These are phyloP conservation scores for Diplodia corticola DNA, from an alignment of 2,329 filamentous ascomycete genomes.

Conservation along the genomic window DNA sequence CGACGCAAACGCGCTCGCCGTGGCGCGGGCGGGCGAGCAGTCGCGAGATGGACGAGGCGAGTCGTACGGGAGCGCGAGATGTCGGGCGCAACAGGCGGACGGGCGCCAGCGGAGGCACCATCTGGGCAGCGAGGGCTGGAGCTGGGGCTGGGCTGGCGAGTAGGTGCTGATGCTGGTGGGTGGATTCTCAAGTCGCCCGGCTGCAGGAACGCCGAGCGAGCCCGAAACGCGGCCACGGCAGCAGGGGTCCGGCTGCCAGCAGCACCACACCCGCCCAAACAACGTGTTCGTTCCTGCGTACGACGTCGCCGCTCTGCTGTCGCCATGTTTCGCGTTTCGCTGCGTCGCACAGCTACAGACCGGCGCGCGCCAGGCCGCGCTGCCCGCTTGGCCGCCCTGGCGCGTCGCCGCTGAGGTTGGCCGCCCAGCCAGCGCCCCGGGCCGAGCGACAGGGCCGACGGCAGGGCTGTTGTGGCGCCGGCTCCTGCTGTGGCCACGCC, in stretches of 20 bases:
- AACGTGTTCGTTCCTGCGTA: conserved; percentile 20
- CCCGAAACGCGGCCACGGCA: conserved; percentile 2
- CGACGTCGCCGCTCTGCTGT: conserved; percentile 18
- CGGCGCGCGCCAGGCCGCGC: not conserved
- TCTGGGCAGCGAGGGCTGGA: conserved; percentile 3
- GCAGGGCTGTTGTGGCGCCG: conserved; percentile 12
- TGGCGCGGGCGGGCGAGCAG: conserved; percentile 39
- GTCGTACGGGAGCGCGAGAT: conserved; percentile 26
- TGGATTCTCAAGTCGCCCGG: not conserved
- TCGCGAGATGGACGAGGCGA: conserved; percentile 36
- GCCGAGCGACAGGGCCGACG: not conserved
- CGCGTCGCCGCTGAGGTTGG: not conserved
- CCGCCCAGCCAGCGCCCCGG: not conserved
- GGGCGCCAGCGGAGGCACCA: conserved; percentile 23
- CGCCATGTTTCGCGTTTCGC: conserved; percentile 15
- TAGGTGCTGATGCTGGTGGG: not conserved
- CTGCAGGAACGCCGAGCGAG: conserved; percentile 3
- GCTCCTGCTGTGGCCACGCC: conserved; percentile 1
- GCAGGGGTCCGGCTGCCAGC: conserved; percentile 3
- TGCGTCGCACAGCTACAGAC: conserved; percentile 12
- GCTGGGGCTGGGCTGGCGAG: too few relatives aligned
- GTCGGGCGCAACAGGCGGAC: conserved; percentile 27
- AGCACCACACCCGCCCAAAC: conserved; percentile 3
- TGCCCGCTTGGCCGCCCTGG: not conserved
- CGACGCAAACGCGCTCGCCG: conserved; percentile 49